These are phyloP conservation scores for Achaetomiella virescens DNA, from an alignment of 495 filamentous ascomycete genomes.

Conservation along the genomic window DNA sequence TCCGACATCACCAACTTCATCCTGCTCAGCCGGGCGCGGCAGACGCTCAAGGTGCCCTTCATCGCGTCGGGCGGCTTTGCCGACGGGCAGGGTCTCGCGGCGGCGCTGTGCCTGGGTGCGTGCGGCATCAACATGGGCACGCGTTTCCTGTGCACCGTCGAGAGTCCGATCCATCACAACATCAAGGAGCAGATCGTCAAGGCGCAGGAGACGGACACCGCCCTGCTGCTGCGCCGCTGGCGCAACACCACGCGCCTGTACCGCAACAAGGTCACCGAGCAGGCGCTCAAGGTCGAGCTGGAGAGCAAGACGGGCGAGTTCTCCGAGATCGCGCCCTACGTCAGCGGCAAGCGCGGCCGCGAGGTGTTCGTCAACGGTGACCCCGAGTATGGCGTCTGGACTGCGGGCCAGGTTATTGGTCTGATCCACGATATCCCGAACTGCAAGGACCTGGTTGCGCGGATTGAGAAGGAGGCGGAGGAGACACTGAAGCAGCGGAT, in stretches of 20 bases:
- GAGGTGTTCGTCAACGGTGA: conserved; percentile 93
- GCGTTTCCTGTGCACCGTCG: conserved; percentile 87
- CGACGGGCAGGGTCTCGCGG: conserved; percentile 88
- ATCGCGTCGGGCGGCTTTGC: conserved; percentile 95
- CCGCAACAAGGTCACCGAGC: conserved; percentile 77
- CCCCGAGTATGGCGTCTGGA: conserved; percentile 77
- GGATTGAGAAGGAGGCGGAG: conserved; percentile 58
- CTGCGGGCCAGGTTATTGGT: conserved; percentile 60
- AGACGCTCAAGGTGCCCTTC: conserved; percentile 80
- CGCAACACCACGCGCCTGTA: conserved; percentile 86
- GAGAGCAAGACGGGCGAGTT: conserved; percentile 87
- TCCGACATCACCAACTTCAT: conserved; percentile 97
- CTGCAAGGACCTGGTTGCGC: conserved; percentile 47
- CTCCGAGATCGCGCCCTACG: conserved; percentile 78
- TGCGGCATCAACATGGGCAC: conserved; percentile 98
- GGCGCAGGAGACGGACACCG: conserved; percentile 84
- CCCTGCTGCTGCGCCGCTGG: conserved; percentile 84
- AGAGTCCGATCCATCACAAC: conserved; percentile 86
- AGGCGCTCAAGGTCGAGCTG: conserved; percentile 74
- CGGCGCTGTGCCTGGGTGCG: conserved; percentile 83
- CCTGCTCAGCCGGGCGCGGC: conserved; percentile 76
- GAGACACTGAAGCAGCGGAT: conserved; percentile 42
- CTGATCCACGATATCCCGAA: conserved; percentile 60
- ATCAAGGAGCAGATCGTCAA: conserved; percentile 90
- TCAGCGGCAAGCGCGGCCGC: conserved; percentile 86